Conservation (phyloP, 1,139 yeast genomes). For the Saccharomyces hybrid region DNA sequence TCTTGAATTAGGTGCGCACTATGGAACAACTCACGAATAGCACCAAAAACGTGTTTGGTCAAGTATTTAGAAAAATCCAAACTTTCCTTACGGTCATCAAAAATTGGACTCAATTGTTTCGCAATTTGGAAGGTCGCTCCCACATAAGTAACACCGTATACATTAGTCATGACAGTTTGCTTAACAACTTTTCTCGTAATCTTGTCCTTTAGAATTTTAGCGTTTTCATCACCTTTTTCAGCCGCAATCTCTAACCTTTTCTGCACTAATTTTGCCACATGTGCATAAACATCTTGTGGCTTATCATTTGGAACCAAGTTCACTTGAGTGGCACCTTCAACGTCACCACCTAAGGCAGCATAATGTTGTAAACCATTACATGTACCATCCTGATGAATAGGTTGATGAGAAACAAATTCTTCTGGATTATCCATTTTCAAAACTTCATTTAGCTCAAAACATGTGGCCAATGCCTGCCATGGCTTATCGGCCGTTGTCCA, state of each 20-base stretch:
- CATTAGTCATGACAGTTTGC: constrained; percentile 98
- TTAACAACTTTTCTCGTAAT: constrained; percentile 84
- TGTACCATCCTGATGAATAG: constrained; percentile 96
- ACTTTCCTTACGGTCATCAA: constrained; percentile 34
- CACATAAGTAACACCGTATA: constrained; percentile 90
- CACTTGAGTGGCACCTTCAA: constrained; percentile 90
- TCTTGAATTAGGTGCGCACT: constrained; percentile 95
- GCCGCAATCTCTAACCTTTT: constrained; percentile 54
- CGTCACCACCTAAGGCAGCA: constrained; percentile 95
- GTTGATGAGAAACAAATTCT: constrained; percentile 67
- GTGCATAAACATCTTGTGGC: constrained; percentile 87
- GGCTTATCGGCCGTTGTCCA: constrained; percentile 90
- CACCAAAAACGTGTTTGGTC: constrained; percentile 69
- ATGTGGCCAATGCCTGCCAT: constrained; percentile 88
- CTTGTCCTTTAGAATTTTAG: constrained; percentile 41
- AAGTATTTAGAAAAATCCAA: constrained; percentile 52
- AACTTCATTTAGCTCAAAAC: constrained; percentile 74
- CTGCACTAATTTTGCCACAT: constrained; percentile 68
- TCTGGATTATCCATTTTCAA: constrained; percentile 64
- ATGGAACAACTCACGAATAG: constrained; percentile 76
- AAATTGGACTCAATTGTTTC: constrained; percentile 47
- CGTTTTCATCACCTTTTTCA: constrained; percentile 40
- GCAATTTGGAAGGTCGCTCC: constrained; percentile 89
- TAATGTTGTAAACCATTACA: constrained; percentile 97
- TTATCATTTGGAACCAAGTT: constrained; percentile 72